Base-by-base conservation (phyloP, 1,284 basidiomycete genomes). In the Ceratobasidium sp. region DNA sequence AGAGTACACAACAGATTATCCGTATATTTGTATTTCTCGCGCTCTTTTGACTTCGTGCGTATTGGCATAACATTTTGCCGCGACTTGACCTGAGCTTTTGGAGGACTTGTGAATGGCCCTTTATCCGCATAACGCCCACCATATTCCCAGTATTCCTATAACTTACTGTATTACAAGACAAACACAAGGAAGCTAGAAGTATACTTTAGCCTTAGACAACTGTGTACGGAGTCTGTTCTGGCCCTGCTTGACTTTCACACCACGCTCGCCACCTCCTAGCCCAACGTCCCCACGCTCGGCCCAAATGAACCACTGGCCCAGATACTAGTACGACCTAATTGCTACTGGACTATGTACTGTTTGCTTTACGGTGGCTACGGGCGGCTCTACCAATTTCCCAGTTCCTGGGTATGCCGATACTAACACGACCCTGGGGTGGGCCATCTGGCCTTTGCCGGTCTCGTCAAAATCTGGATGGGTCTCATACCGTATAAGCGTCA, bases 361-460 rank as follows among this genome's bases (percentile, higher is more conserved):
- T n/a, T 20, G 8, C 33, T n/a, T 56, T 39, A 51, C 53, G 35
- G 61, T 64, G 66, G 53, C 49, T n/a, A 35, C 53, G 31, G 39
- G n/a, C 31, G 33, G 33, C 53, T 49, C 35, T 47, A n/a, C 66
- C 20, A 26, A 47, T 68, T 31, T 7, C 54, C 42, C 23, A 20
- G 33, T 49, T 56, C 68, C 42, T n/a, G 31, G n/a, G 35, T 20
- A 23, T 23, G 37, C 47, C 47, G 8, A 61, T 35, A 42, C 49
- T 31, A 56, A n/a, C 28, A 58, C 68, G 56, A 71, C 68, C 68
- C 56, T 60, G 39, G 20, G 10, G n/a, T 15, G 33, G 61, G 49
- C 23, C 17, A 61, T 58, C 49, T 47, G 49, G 35, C 54, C 37
- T 23, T 56, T 56, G 15, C 66, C 66, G 49, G 33, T 47, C 26